These are phyloP conservation scores for Globisporangium okanoganense DNA, from an alignment of 352 stramenopile species.

Conservation along the genomic window DNA sequence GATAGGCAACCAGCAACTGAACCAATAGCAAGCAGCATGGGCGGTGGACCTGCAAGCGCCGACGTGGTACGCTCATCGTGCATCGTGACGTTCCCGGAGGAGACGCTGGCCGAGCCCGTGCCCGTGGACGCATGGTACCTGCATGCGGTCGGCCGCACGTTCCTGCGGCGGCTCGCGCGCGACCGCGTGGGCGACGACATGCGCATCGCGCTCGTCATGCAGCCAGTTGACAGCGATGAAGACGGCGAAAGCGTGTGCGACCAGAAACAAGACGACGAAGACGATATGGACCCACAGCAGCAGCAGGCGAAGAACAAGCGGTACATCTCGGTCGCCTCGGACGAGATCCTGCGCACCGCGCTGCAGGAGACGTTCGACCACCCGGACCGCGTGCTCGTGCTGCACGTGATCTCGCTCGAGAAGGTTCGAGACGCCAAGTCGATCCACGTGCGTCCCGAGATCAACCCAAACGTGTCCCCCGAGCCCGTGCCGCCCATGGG, in stretches of 20 bases:
- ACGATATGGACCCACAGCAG: background rate
- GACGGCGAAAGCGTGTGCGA: background rate
- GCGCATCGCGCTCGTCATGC: slow-evolving; percentile 58
- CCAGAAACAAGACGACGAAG: slow-evolving; percentile 4
- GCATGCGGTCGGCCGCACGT: slow-evolving; percentile 62
- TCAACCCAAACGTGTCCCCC: slow-evolving; percentile 81
- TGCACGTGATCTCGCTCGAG: slow-evolving; percentile 70
- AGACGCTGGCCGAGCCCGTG: slow-evolving; percentile 60
- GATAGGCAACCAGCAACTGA: background rate
- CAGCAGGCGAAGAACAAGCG: slow-evolving; percentile 19
- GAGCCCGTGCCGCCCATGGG: slow-evolving; percentile 61
- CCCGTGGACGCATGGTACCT: slow-evolving; percentile 85
- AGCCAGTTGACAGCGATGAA: slow-evolving; percentile 18
- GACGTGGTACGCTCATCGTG: slow-evolving; percentile 82
- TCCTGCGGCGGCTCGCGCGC: slow-evolving; percentile 61
- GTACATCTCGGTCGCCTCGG: slow-evolving; percentile 58
- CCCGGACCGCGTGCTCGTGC: slow-evolving; percentile 55
- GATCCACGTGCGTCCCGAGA: slow-evolving; percentile 72
- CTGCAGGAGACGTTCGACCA: slow-evolving; percentile 66
- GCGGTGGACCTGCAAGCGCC: slow-evolving; percentile 53
- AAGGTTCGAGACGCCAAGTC: slow-evolving; percentile 44
- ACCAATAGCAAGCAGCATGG: slow-evolving; percentile 31
- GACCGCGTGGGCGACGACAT: slow-evolving; percentile 65
- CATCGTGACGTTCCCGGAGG: slow-evolving; percentile 79
- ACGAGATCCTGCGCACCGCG: slow-evolving; percentile 47